Base-by-base conservation (phyloP, 148 eudicot species). In the Camellia japonica region DNA sequence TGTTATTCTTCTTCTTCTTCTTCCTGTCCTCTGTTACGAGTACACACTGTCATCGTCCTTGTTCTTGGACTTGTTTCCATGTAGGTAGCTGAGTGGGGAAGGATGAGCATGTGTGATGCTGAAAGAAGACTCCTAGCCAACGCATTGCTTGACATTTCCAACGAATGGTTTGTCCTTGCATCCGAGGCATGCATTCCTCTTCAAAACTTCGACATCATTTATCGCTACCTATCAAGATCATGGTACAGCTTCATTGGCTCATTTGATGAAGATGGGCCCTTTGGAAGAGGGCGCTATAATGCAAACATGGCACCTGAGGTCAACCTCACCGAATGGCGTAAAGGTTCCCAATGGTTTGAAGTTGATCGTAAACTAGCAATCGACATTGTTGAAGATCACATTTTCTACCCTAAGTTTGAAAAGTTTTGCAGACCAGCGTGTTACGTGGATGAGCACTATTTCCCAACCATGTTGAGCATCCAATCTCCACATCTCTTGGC, bases 271-370 rank as follows among this genome's bases (percentile, higher is more conserved):
- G 52, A 49, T 49, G 82, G 86, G 14, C 89, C 86, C 3, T 77
- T 20, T 46, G 91, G 91, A 51, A 82, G 91, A 81, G 91, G 91
- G 0, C 86, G 91, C 30, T 88, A 88, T 51, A 60, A 79, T 30
- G 47, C 49, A 11, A 76, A 74, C 19, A 86, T 88, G 89, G 41
- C 75, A 59, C 91, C 91, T 7, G 78, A 71, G 72, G 83, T 88
- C 72, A 84, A 82, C 77, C 51, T 88, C 56, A 67, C 81, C 6
- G 66, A 88, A 5, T 88, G 90, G 90, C 85, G 90, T 14, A 88
- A 88, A 73, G 88, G 90, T 20, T 85, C 90, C 52, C 90, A 88
- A 60, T 88, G 90, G 90, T 88, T 88, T 78, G 90, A 88, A 78
- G 43, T 84, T 11, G 12, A 86, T 79, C 78, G 85, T 2, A 63